Evolutionary conservation across 2,329 filamentous ascomycete species (phyloP).

Genomic region (Fusarium domesticum): DNA sequence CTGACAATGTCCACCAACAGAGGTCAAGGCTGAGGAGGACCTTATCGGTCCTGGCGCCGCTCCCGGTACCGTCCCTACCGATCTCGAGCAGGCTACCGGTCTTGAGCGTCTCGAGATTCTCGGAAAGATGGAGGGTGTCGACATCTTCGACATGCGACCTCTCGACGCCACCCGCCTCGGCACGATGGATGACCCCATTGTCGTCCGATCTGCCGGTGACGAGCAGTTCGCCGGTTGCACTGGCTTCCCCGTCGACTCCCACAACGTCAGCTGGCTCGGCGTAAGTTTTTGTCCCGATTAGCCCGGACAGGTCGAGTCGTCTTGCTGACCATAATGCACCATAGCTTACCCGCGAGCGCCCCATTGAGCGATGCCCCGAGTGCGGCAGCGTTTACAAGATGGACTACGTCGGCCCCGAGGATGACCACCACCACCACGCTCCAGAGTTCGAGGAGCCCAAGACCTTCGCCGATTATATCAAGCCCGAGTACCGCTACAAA

Average conservation of each 20-base stretch:
- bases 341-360: conserved; percentile 82
- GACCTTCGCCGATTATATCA: conserved; percentile 94
- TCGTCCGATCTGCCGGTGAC: conserved; percentile 86
- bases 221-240: conserved; percentile 98
- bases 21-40: conserved; percentile 79
- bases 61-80: conserved; percentile 82
- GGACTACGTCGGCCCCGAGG: conserved; percentile 85
- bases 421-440: conserved; percentile 63
- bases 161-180: conserved; percentile 87
- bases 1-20: conserved; percentile 47
- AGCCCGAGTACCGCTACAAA: conserved; percentile 85
- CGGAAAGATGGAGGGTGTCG: conserved; percentile 98
- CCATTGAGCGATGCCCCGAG: conserved; percentile 91
- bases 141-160: conserved; percentile 97
- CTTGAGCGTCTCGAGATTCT: conserved; percentile 97
- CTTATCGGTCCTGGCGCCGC: conserved; percentile 79
- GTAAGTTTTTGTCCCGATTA: conserved; percentile 51
- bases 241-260: conserved; percentile 87
- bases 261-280: conserved; percentile 85
- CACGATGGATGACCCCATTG: conserved; percentile 87
- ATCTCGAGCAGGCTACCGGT: conserved; percentile 94
- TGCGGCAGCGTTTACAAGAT: conserved; percentile 97
- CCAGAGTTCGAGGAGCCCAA: conserved; percentile 80
- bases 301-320: conserved; percentile 14
- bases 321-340: conserved; percentile 12